phyloP scores from a whole-genome alignment of 1,139 yeast species.

The Yamadazyma epiphylla region DNA sequence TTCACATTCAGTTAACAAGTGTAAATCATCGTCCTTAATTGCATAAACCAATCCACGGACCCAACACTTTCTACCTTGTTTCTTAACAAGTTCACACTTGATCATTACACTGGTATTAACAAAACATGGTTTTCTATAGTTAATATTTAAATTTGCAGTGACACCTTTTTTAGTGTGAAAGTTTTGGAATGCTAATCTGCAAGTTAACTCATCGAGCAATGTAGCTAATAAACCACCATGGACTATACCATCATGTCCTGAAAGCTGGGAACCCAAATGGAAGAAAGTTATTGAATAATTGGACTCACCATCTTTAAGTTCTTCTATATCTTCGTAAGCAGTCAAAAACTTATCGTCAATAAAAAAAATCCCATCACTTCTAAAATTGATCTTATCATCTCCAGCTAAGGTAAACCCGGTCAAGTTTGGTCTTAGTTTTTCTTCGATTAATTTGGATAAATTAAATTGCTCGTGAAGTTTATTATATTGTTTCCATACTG shows the following conservation, averaged over 20 bases:
- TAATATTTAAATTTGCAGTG: constrained; percentile 44
- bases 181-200: constrained; percentile 49
- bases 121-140: constrained; percentile 36
- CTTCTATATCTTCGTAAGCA: constrained; percentile 14
- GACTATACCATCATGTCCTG: constrained; percentile 50
- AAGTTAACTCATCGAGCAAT: constrained; percentile 49
- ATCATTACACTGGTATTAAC: constrained; percentile 32
- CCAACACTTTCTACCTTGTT: constrained; percentile 41
- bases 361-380: constrained; percentile 35
- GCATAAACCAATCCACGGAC: constrained; percentile 37
- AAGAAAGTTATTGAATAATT: constrained; percentile 35
- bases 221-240: constrained; percentile 58
- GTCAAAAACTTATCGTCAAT: constrained; percentile 27
- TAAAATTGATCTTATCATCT: constrained; percentile 28
- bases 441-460: constrained; percentile 16
- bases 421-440: constrained; percentile 26
- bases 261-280: constrained; percentile 41
- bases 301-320: constrained; percentile 10
- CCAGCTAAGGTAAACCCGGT: constrained; percentile 38
- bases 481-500: constrained; percentile 6
- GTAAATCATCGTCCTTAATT: constrained; percentile 13
- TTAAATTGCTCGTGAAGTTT: constrained; percentile 9
- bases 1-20: constrained; percentile 37
- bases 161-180: constrained; percentile 40
- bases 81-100: constrained; percentile 29